These are phyloP conservation scores for Cordyceps pruinosa DNA, from an alignment of 2,329 filamentous ascomycete species.

Conservation along the genomic window DNA sequence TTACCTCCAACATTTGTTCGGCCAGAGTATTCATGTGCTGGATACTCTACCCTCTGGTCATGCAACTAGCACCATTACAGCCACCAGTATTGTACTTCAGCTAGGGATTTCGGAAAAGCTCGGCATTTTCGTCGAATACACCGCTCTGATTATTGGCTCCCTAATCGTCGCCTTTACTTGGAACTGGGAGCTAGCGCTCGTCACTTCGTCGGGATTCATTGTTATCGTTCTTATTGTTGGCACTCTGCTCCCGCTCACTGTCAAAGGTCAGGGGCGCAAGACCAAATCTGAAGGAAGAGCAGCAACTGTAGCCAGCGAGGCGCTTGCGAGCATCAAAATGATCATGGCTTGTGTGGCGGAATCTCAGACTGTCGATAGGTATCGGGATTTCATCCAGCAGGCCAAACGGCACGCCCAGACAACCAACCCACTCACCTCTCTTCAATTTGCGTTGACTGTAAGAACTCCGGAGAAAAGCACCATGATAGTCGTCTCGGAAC, in stretches of 20 bases:
- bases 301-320: conserved; percentile 47
- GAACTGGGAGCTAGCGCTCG: conserved; percentile 53
- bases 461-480: conserved; percentile 5
- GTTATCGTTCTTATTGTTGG: conserved; percentile 46
- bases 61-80: conserved; percentile 57
- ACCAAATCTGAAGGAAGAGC: conserved; percentile 26
- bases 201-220: conserved; percentile 49
- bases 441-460: conserved; percentile 46
- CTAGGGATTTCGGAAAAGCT: conserved; percentile 59
- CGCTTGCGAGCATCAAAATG: conserved; percentile 54
- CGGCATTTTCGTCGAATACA: conserved; percentile 50
- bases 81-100: conserved; percentile 56
- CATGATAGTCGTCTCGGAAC: neutral
- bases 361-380: conserved; percentile 44
- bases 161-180: conserved; percentile 49
- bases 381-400: conserved; percentile 47
- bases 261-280: conserved; percentile 42
- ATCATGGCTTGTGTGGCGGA: conserved; percentile 58
- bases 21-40: conserved; percentile 60
- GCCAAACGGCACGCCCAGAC: conserved; percentile 42
- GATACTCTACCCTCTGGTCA: conserved; percentile 58
- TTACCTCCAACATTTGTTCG: conserved; percentile 58
- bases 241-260: conserved; percentile 46
- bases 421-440: conserved; percentile 43
- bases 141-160: conserved; percentile 44